phyloP scores from a whole-genome alignment of 345 rosid species.

The Physaria fendleri region DNA sequence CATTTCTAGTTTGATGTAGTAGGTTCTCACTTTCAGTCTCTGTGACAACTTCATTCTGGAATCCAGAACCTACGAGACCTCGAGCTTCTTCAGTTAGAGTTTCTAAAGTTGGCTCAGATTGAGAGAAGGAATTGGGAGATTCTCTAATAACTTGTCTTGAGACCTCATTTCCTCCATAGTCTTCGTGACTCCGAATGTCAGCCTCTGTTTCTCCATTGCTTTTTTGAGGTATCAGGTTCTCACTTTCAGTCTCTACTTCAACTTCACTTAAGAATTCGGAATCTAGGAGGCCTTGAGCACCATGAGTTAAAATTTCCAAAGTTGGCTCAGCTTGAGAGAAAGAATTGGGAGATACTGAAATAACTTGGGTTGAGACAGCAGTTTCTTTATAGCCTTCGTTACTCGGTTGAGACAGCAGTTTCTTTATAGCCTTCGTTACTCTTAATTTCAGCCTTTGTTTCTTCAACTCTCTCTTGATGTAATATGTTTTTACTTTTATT shows the following conservation, averaged over 20 bases:
- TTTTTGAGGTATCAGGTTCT: neutral
- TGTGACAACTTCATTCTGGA: neutral
- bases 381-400: neutral
- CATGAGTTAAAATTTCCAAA: neutral
- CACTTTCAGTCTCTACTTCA: neutral
- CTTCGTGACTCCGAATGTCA: neutral
- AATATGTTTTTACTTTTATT: neutral
- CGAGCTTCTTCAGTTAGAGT: neutral
- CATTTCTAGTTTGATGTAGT: neutral
- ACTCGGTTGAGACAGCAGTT: too few species aligned
- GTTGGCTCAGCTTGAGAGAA: neutral
- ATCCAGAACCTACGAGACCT: neutral
- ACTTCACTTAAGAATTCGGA: constrained; percentile 5
- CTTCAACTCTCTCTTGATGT: neutral
- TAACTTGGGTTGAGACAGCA: constrained; percentile 3
- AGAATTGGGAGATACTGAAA: neutral
- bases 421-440: neutral
- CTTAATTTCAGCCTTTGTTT: neutral
- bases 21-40: neutral
- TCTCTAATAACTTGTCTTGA: neutral
- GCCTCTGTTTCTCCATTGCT: neutral
- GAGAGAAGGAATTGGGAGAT: constrained; percentile 2
- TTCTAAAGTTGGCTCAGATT: neutral
- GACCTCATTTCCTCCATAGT: neutral
- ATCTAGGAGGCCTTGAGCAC: neutral